Percentiles rank a stretch among this genome's conserved stretches.
These are phyloP conservation scores for Rhodosorus marinus DNA, from an alignment of 23 red algal species.

Conservation along the genomic window DNA sequence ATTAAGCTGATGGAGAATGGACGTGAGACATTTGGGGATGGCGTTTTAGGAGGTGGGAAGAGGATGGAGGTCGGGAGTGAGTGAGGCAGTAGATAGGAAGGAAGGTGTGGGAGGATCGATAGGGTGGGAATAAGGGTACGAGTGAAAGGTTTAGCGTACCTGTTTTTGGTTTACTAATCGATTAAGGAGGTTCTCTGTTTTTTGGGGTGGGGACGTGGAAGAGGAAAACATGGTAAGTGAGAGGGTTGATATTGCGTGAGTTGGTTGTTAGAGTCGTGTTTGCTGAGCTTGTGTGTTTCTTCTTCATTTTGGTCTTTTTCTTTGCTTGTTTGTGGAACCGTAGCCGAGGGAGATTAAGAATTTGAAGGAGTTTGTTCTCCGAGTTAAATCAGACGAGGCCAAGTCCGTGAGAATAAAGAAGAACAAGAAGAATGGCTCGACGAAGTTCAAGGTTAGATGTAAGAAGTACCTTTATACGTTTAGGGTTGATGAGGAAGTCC, in stretches of 20 bases:
- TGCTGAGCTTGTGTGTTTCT: too few relatives aligned
- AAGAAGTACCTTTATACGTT: constrained; percentile 86
- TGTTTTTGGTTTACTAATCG: too few relatives aligned
- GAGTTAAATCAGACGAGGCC: constrained; percentile 55
- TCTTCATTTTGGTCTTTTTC: not conserved
- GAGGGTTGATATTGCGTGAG: too few relatives aligned
- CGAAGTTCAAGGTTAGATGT: constrained; percentile 97
- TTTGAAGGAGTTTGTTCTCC: constrained; percentile 71
- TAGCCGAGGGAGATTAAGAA: constrained; percentile 68
- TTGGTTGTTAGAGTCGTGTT: not conserved
- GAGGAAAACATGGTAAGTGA: not conserved
- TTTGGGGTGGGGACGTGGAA: not conserved
- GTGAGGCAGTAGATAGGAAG: too few relatives aligned
- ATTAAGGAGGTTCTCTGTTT: too few relatives aligned
- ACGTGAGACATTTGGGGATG: too few relatives aligned
- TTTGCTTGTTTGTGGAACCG: not conserved
- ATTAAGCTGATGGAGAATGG: too few relatives aligned
- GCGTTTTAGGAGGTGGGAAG: too few relatives aligned
- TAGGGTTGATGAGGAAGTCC: constrained; percentile 54
- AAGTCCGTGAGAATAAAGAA: constrained; percentile 71
- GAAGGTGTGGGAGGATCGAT: too few relatives aligned
- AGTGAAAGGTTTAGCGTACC: too few relatives aligned
- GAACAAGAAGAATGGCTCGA: constrained; percentile 22
- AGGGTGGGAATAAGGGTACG: too few relatives aligned
- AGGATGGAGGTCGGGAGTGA: too few relatives aligned